Conservation (phyloP, 805 yeast genomes). For the Candida railenensis region DNA sequence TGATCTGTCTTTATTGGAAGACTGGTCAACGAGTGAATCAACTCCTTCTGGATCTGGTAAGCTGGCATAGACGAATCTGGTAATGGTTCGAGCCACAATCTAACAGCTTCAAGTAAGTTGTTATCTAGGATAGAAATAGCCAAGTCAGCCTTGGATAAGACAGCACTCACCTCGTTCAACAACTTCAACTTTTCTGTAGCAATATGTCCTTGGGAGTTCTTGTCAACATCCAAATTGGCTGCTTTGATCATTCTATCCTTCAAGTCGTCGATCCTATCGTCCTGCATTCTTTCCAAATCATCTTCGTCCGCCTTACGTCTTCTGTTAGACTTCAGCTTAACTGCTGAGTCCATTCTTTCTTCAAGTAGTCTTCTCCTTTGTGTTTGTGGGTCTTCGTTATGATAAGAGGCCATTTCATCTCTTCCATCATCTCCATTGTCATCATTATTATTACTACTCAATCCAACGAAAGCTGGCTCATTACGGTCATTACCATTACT, state of each 20-base stretch:
- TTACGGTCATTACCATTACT: conserved; percentile 8
- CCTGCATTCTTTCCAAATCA: conserved; percentile 93
- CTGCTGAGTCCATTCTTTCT: conserved; percentile 72
- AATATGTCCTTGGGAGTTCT: conserved; percentile 58
- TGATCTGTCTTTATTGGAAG: conserved; percentile 96
- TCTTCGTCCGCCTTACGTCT: conserved; percentile 81
- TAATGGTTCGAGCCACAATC: conserved; percentile 96
- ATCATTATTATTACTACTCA: conserved; percentile 1
- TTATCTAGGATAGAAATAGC: conserved; percentile 94
- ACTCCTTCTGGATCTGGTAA: conserved; percentile 87
- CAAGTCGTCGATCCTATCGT: conserved; percentile 77
- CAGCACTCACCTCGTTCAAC: conserved; percentile 73
- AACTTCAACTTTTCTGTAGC: conserved; percentile 77
- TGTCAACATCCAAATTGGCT: conserved; percentile 70
- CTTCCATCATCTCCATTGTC: conserved; percentile 5
- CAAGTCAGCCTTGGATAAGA: conserved; percentile 75
- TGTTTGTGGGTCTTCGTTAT: conserved; percentile 34
- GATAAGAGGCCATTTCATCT: conserved; percentile 13
- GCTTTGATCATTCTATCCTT: conserved; percentile 89
- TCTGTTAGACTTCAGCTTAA: conserved; percentile 60
- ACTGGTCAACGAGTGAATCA: conserved; percentile 69
- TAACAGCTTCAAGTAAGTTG: conserved; percentile 85
- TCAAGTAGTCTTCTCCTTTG: conserved; percentile 75
- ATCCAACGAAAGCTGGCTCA: conserved; percentile 13
- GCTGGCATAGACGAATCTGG: conserved; percentile 99